Evolutionary conservation across 257 asterid species (phyloP).

Genomic region (Solanum sejunctum): DNA sequence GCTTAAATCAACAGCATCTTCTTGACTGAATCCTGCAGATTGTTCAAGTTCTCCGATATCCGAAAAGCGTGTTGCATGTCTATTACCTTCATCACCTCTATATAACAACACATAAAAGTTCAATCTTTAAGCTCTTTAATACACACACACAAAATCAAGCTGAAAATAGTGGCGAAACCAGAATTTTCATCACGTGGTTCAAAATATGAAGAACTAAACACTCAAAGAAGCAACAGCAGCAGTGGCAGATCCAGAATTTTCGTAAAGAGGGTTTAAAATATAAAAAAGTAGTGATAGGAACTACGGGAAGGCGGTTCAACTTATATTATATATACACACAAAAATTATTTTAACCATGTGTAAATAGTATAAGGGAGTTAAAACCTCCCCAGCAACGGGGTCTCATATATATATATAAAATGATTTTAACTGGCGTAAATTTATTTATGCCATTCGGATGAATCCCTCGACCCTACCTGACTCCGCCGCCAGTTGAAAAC

Average conservation of each 20-base stretch:
- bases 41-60: constrained; percentile 61
- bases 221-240: background rate
- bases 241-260: no score
- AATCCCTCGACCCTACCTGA: background rate
- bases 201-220: background rate
- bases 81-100: constrained; percentile 39
- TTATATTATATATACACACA: no score
- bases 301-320: no score
- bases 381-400: no score
- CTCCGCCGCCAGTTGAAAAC: background rate
- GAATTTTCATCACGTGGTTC: background rate
- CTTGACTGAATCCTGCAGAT: constrained; percentile 34
- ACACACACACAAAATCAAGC: background rate
- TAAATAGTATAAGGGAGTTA: no score
- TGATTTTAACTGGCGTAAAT: background rate
- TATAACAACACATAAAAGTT: background rate
- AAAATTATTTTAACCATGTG: no score
- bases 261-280: no score
- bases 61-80: constrained; percentile 26
- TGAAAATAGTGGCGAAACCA: background rate
- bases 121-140: background rate
- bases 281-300: no score
- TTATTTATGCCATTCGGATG: background rate
- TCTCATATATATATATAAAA: background rate
- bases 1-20: constrained; percentile 45